Base-by-base conservation (phyloP, 768 basidiomycete species). In the Chiua virens region DNA sequence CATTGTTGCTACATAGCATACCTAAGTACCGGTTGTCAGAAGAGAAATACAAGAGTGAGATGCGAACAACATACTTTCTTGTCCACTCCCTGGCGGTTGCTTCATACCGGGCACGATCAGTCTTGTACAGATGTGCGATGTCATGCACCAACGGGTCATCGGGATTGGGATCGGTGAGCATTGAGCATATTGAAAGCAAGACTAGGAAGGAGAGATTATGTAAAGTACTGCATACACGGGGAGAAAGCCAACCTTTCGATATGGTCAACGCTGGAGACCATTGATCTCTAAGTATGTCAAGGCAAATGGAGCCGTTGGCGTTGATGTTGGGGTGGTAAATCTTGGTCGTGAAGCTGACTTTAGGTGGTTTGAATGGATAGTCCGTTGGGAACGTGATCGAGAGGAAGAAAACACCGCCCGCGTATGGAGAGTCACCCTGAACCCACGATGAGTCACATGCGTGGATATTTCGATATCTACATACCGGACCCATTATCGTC, bases 271-370 rank as follows among this genome's bases (percentile, higher is more conserved):
- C 97, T 43, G 97, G 97, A 55, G 91, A 94, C 97, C 97, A 99
- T 70, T 98, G 97, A 72, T 99, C 97, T 73, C 95, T 81, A 68
- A 99, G 77, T 67, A 99, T 99, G 73, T 99, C 97, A 63, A 99
- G 76, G 73, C 96, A 99, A 73, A 99, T 98, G 57, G 92, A 95
- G 37, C 97, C 97, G 66, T 99, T 99, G 62, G 96, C 92, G 71
- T 99, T 99, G 93, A 99, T 98, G 80, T 98, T 98, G 32, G 96
- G 96, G 74, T 98, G 96, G 73, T 98, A 98, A 64, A 98, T 98
- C 89, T 97, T 98, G 68, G 97, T 98, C 60, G 93, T 96, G 74
- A 99, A 99, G 78, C 88, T 88, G 75, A 99, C 93, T 83, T 99
- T 99, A 74, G 97, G 97, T 38, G 97, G 97, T 77, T 98, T 98